Base-by-base conservation (phyloP, 2,329 filamentous ascomycete species). In the Lecanosticta acicola region DNA sequence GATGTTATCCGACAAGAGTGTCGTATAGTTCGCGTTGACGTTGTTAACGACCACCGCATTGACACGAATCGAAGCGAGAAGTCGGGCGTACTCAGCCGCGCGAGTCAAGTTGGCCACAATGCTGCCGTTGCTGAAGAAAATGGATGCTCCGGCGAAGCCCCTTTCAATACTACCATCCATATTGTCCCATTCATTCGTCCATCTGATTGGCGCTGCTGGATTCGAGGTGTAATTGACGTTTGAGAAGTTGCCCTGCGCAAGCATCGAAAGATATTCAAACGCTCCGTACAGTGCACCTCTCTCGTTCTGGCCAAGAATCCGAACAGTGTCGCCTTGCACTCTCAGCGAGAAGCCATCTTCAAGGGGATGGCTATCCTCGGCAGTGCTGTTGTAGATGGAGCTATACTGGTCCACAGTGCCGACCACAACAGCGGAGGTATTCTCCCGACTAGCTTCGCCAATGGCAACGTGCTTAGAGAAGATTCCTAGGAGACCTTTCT, bases 101-200 rank as follows among this genome's bases (percentile, higher is more conserved):
- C 82, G 77, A 1, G 76, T 79, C 14, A 83, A 68, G 50, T 85
- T 76, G 3, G 76, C 67, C n/a, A 76, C 66, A 4, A 83, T 70
- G 8, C 63, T 60, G 39, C 77, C 80, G 42, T 79, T 66, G 37
- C 70, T 65, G 64, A 85, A 87, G 66, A 85, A 87, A 45, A 86
- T 83, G 0, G 82, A 86, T 0, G 72, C 66, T 0, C 84, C 83
- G 3, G 73, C 83, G 54, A 83, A 87, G 14, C 83, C 83, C 43
- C 83, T 71, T 61, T 86, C 83, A 36, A 87, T 80, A 33, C 73
- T 79, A 10, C 82, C 76, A 47, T 83, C 76, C 61, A 86, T 68
- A 53, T 87, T 85, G 59, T 87, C 81, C 83, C 83, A 87, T 53
- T 87, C 77, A 57, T 87, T 86, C 0, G 79, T 75, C 83, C 83